phyloP scores from a whole-genome alignment of 225 moss, liverwort and hornwort genomes.

The Neckera pumila region DNA sequence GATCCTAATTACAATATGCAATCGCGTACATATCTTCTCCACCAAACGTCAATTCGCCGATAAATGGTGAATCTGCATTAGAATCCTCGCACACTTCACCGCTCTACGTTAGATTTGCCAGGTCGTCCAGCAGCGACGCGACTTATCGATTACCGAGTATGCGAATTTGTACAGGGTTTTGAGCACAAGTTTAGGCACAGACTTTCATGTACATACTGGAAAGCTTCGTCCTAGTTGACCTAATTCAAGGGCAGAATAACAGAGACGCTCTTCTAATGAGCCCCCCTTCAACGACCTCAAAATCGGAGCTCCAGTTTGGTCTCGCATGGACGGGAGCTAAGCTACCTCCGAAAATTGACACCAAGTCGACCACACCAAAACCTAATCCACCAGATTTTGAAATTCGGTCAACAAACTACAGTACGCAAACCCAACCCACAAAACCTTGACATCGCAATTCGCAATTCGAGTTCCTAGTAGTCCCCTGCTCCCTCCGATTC shows the following conservation, averaged over 20 bases:
- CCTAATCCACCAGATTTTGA: background rate
- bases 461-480: background rate
- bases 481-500: background rate
- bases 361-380: background rate
- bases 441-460: background rate
- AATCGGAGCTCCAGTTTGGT: slow-evolving; percentile 6
- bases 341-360: background rate
- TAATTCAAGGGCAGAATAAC: slow-evolving; percentile 3
- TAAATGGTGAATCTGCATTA: background rate
- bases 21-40: background rate
- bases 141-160: background rate
- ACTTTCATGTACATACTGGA: background rate
- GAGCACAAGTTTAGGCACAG: background rate
- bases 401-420: background rate
- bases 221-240: background rate
- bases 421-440: background rate
- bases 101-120: background rate
- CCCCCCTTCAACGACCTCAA: background rate
- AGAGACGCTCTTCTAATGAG: background rate
- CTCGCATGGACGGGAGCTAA: slow-evolving; percentile 7
- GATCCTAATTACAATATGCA: background rate
- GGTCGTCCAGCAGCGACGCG: background rate
- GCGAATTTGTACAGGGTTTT: background rate
- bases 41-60: background rate
- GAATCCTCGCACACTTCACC: background rate